Evolutionary conservation across 257 asterid genomes (phyloP).

Genomic region (Scutellaria baicalensis): DNA sequence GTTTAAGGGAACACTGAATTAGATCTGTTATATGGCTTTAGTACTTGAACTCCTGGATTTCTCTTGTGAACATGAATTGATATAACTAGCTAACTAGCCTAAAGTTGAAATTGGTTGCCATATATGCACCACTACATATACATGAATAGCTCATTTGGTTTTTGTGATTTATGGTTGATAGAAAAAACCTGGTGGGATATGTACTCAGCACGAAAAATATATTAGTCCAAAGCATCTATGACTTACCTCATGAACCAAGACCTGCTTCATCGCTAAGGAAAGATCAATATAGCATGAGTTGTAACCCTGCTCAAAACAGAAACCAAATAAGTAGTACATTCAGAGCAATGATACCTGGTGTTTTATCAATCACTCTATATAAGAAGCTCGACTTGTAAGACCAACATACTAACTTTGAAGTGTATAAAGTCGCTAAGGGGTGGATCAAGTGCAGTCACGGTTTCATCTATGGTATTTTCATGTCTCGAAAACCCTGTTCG

Average conservation of each 20-base stretch:
- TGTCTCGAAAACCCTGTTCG: slow-evolving; percentile 38
- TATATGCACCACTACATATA: neutral
- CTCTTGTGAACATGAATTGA: neutral
- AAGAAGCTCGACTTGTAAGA: neutral
- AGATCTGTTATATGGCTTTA: neutral
- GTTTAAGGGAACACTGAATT: neutral
- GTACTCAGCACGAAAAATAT: neutral
- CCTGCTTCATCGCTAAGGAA: slow-evolving; percentile 67
- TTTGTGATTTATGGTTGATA: neutral
- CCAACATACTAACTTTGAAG: slow-evolving; percentile 53
- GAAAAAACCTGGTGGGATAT: neutral
- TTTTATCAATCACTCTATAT: neutral
- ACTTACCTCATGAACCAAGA: slow-evolving; percentile 87
- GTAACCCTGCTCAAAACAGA: slow-evolving; percentile 51
- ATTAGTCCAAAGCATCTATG: slow-evolving; percentile 1
- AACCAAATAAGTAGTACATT: slow-evolving; percentile 3
- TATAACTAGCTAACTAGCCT: neutral
- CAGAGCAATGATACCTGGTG: slow-evolving; percentile 4
- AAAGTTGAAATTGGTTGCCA: neutral
- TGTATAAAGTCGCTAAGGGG: slow-evolving; percentile 53
- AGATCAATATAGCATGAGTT: slow-evolving; percentile 55
- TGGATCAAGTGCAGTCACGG: slow-evolving; percentile 71
- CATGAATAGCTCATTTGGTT: neutral
- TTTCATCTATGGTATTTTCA: slow-evolving; percentile 49
- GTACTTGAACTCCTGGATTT: neutral